Base-by-base conservation (phyloP, 2,329 filamentous ascomycete species). In the Colletotrichum aenigma region DNA sequence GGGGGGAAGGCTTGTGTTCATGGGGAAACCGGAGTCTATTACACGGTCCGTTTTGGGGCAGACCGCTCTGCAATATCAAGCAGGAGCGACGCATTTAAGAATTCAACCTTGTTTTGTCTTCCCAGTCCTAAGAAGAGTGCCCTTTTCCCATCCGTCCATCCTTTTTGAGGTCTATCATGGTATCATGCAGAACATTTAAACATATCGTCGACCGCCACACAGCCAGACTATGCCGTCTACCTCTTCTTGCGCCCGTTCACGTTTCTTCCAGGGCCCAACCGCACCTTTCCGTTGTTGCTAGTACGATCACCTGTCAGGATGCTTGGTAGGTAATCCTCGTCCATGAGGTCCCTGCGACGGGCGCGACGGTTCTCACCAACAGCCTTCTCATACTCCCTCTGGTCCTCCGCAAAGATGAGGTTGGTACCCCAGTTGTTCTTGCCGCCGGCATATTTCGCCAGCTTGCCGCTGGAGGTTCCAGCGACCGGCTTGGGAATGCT, bases 401-500 rank as follows among this genome's bases (percentile, higher is more conserved):
- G 97, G 83, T 99, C 97, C 86, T 98, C 96, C 0, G 96, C 93
- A 12, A 99, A 87, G 70, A 99, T 95, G 78, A 99, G 87, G 43
- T 93, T 92, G 55, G 91, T 90, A 12, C 96, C 96, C 95, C 97
- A 98, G 18, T 95, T 95, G 56, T 93, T 92, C 85, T 97, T 94
- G 2, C 96, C 96, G 2, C 92, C 93, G 58, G 85, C 88, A 10
- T 86, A 90, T 86, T 85, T 91, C 84, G 91, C 84, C 86, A 87
- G 89, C 84, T 96, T 95, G 62, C 95, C 96, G 84, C 93, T 98
- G 8, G 96, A 86, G 16, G 91, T 93, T 3, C 97, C 97, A 76
- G 94, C 92, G 15, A 94, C 91, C 0, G 97, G 95, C 87, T 98
- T 98, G 2, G 97, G 97, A 60, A 99, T 93, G 83, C 95, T 97